Conservation (phyloP, 2,329 filamentous ascomycete genomes). For the Neocatenulostroma microsporum region DNA sequence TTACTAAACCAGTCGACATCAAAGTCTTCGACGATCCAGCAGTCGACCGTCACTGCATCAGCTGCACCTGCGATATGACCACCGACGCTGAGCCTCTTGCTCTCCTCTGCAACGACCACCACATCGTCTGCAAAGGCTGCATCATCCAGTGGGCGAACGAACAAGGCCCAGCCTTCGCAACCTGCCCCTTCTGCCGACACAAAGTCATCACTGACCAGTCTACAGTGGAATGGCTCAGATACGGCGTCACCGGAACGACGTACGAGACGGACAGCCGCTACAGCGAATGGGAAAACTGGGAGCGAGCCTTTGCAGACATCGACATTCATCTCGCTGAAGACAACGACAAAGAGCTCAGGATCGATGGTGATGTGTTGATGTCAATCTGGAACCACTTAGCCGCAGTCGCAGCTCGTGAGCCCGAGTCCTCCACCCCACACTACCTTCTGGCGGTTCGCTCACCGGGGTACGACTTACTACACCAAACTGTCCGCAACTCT, state of each 20-base stretch:
- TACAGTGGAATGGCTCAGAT: neutral
- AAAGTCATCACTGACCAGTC: neutral
- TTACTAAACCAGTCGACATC: no score
- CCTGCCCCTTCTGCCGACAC: neutral
- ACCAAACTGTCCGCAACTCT: neutral
- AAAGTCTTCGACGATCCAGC: no score
- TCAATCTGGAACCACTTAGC: constrained; percentile 1
- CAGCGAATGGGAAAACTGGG: neutral
- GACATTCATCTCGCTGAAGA: neutral
- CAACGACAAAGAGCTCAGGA: neutral
- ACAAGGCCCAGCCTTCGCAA: neutral
- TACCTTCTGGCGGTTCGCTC: constrained; percentile 2
- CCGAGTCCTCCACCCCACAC: neutral
- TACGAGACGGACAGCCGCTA: neutral
- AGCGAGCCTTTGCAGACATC: neutral
- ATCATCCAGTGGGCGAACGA: neutral
- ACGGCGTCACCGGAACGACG: neutral
- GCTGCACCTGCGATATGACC: neutral
- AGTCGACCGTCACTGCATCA: no score
- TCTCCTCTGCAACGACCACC: neutral
- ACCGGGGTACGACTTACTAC: neutral
- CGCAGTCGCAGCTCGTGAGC: constrained; percentile 1
- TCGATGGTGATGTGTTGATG: constrained; percentile 1
- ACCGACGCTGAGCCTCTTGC: neutral
- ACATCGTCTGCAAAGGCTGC: neutral